phyloP scores from a whole-genome alignment of 2,329 filamentous ascomycete genomes.

The Thielaviopsis ethacetica region DNA sequence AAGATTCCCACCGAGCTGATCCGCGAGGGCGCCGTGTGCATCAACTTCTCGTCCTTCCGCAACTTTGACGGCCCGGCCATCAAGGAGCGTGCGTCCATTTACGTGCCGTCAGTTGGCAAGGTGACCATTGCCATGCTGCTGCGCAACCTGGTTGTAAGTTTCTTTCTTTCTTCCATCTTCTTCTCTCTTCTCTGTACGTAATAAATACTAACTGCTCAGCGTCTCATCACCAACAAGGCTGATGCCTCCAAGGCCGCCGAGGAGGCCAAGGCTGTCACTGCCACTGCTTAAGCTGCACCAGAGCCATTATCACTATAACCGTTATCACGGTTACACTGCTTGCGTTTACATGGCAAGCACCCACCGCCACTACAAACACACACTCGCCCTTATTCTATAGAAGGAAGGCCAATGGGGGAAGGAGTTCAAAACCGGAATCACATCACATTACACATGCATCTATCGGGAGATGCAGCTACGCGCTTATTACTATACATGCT shows the following conservation, averaged over 20 bases:
- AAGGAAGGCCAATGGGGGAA: not conserved
- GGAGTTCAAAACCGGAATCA: not conserved
- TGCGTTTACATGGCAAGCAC: not conserved
- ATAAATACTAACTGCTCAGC: conserved; percentile 22
- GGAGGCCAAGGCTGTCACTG: conserved; percentile 16
- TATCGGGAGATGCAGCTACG: not conserved
- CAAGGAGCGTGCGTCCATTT: conserved; percentile 92
- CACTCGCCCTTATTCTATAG: not conserved
- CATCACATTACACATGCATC: not conserved
- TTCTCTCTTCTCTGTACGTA: not conserved
- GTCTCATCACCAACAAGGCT: conserved; percentile 28
- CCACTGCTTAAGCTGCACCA: not conserved
- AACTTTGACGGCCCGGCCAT: conserved; percentile 77
- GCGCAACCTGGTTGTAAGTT: conserved; percentile 31
- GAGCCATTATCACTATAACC: not conserved
- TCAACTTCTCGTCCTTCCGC: conserved; percentile 93
- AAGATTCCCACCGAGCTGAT: conserved; percentile 77
- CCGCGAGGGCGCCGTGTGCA: conserved; percentile 85
- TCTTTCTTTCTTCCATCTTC: not conserved
- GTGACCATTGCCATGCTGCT: conserved; percentile 88
- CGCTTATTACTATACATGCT: not conserved
- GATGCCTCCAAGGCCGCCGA: conserved; percentile 23
- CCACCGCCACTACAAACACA: not conserved
- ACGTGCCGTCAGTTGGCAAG: conserved; percentile 92
- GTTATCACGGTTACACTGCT: not conserved